A percentile compares a stretch with the other conserved stretches of the same genome.
Evolutionary conservation across 2,329 filamentous ascomycete genomes (phyloP).

Genomic region (Fonsecaea monophora): DNA sequence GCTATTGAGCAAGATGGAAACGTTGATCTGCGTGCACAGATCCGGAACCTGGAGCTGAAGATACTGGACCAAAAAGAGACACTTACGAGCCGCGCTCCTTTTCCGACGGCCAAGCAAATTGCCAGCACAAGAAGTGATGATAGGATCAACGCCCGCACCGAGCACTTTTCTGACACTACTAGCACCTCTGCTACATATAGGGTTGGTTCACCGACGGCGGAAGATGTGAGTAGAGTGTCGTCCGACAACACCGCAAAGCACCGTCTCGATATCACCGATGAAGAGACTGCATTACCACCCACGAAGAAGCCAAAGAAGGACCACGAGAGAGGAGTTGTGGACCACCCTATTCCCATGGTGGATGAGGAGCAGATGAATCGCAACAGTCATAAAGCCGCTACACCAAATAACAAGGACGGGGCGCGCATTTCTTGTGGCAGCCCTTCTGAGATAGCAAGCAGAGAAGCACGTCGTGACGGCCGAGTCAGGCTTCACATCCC

Average conservation of each 20-base stretch:
- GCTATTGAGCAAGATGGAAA: background rate
- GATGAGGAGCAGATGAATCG: background rate
- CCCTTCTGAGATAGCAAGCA: background rate
- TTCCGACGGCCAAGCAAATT: slow-evolving; percentile 2
- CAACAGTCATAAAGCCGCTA: background rate
- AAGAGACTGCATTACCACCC: background rate
- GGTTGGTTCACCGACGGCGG: background rate
- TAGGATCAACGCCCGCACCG: background rate
- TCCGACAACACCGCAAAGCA: background rate
- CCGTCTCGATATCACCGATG: background rate
- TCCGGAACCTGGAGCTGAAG: slow-evolving; percentile 5
- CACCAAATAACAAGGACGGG: background rate
- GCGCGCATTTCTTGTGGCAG: background rate
- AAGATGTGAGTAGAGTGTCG: background rate
- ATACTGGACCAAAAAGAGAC: slow-evolving; percentile 7
- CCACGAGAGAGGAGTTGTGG: background rate
- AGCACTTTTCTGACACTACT: background rate
- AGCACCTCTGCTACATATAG: background rate
- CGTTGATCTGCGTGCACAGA: background rate
- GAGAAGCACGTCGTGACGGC: background rate
- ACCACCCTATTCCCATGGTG: background rate
- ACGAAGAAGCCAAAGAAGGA: slow-evolving; percentile 16
- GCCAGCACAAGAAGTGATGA: background rate
- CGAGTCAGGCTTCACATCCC: slow-evolving; percentile 21
- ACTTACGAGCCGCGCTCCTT: slow-evolving; percentile 4